Evolutionary conservation across 345 rosid species (phyloP), one percentile per base, ranked within the genome.

Genomic region (thale cress (Arabidopsis thaliana)): DNA sequence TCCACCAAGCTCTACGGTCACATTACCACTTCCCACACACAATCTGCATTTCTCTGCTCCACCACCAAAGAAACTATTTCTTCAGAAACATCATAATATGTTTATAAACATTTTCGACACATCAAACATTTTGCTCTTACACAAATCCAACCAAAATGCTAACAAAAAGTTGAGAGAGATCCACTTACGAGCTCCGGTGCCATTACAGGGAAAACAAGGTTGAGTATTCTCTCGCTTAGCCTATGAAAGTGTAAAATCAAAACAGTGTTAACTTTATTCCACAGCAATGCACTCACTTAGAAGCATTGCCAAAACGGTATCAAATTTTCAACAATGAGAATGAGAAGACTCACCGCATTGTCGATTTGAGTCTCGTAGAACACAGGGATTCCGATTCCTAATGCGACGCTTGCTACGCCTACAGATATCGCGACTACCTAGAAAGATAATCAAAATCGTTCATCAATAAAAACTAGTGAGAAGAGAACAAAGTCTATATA

Each of bases 141-240:
- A 37, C 38, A 13, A 23, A 24, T 30, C 3, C 32, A 5, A 40
- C 38, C 40, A 68, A 24, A 53, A 57, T 32, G 33, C 22, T 7
- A 36, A 49, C 0, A 24, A 45, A 48, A 46, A 57, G 34, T 20
- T 33, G 40, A 56, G 9, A 46, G 2, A 46, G 36, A 45, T 48
- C 7, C 13, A 82, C 97, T 78, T 85, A 90, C 97, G 97, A 55
- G 99, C 97, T 53, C 99, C 99, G 22, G 89, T 65, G 69, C 98
- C 98, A 67, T 63, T 77, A 75, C 99, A 95, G 40, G 99, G 99
- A 75, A 95, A 95, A 83, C 97, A 95, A 13, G 93, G 91, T 79
- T 95, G 99, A 0, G 96, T 91, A 42, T 91, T 95, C 1, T 90
- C 97, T 65, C 97, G 83, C 72, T 84, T 88, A 22, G 96, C 88